These are phyloP conservation scores for Talinum fruticosum DNA, from an alignment of 148 eudicot genomes.

Conservation along the genomic window DNA sequence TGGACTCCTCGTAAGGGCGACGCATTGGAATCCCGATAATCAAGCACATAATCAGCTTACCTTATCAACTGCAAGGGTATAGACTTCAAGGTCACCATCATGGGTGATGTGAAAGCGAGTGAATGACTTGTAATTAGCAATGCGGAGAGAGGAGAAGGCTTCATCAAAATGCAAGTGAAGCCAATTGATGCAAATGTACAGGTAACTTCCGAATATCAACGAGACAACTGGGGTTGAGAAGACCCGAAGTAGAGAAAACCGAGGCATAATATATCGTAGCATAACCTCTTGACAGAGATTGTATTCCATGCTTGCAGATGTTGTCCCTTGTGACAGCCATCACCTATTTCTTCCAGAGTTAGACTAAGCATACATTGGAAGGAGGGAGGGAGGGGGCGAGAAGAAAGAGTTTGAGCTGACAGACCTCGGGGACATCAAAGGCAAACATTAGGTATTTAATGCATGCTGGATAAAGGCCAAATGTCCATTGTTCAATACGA, in stretches of 20 bases:
- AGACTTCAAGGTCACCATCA: constrained; percentile 82
- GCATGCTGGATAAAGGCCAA: constrained; percentile 98
- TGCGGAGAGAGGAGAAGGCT: constrained; percentile 96
- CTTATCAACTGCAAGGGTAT: constrained; percentile 97
- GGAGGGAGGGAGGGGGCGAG: no score
- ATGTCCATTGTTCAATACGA: constrained; percentile 96
- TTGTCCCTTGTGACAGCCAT: constrained; percentile 93
- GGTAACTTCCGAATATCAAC: constrained; percentile 88
- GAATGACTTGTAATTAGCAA: constrained; percentile 94
- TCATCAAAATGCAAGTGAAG: constrained; percentile 95
- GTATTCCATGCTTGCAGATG: constrained; percentile 89
- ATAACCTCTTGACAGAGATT: constrained; percentile 68
- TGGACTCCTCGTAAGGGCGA: no score
- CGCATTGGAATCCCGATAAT: no score
- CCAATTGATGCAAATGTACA: constrained; percentile 93
- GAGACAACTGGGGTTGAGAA: constrained; percentile 97
- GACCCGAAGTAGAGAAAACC: constrained; percentile 95
- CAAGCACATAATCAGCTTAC: no score
- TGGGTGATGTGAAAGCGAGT: constrained; percentile 78
- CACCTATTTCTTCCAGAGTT: constrained; percentile 42
- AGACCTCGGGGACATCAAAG: constrained; percentile 97
- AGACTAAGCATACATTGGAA: no score
- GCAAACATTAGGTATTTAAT: constrained; percentile 98
- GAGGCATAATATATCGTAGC: constrained; percentile 86
- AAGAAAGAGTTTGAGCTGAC: not conserved